phyloP scores from a whole-genome alignment of 495 filamentous ascomycete species.

The Penicillium roqueforti region DNA sequence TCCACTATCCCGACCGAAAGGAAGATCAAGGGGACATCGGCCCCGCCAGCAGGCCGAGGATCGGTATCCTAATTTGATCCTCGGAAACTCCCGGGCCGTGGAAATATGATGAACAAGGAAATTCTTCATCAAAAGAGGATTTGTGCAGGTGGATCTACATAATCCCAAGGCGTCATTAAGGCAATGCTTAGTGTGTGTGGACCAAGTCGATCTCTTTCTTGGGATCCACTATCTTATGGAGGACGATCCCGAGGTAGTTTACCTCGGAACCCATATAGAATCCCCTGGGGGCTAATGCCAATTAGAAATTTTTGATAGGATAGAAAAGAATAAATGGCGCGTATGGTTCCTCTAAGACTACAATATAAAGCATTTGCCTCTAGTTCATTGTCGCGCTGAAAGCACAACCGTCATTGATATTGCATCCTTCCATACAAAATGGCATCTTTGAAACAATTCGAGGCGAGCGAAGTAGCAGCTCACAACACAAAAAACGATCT shows the following conservation, averaged over 20 bases:
- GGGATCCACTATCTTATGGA: too few relatives aligned
- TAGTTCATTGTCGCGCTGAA: neutral
- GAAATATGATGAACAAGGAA: neutral
- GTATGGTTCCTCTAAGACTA: too few relatives aligned
- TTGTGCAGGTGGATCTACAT: neutral
- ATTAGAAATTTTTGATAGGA: neutral
- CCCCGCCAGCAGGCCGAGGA: neutral
- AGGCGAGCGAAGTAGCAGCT: slow-evolving; percentile 32
- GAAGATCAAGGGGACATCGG: neutral
- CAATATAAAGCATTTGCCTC: neutral
- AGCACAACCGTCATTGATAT: neutral
- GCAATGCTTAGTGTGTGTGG: neutral
- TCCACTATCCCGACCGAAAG: neutral
- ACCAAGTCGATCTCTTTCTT: neutral
- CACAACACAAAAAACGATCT: slow-evolving; percentile 41
- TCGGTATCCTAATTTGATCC: neutral
- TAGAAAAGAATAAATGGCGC: neutral
- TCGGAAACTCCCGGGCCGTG: slow-evolving; percentile 3
- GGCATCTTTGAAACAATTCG: slow-evolving; percentile 18
- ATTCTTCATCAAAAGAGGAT: neutral
- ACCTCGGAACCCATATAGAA: too few relatives aligned
- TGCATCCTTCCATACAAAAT: neutral
- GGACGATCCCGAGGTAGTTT: slow-evolving; percentile 3
- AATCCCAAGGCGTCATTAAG: neutral
- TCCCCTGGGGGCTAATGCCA: too few relatives aligned